Conservation (phyloP, 1,284 basidiomycete genomes). For the Ustilago shanxiensis region DNA sequence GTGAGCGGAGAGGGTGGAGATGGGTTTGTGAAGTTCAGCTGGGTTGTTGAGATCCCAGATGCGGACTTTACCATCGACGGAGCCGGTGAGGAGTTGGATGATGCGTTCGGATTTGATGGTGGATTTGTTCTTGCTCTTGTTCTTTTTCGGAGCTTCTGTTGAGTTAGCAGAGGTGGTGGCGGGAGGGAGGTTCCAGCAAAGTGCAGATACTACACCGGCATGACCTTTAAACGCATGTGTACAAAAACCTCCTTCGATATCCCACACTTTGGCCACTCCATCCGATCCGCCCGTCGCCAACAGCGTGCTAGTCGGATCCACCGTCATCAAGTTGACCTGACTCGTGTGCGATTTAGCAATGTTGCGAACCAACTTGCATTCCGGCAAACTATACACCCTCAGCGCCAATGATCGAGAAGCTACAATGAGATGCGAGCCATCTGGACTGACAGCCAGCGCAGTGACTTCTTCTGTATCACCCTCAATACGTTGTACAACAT, state of each 20-base stretch:
- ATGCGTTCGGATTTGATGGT: constrained; percentile 56
- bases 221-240: constrained; percentile 93
- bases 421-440: constrained; percentile 71
- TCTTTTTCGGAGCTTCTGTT: not conserved
- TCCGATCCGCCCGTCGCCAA: constrained; percentile 96
- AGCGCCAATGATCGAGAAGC: constrained; percentile 73
- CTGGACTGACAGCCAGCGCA: constrained; percentile 70
- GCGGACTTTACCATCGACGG: constrained; percentile 73
- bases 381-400: constrained; percentile 72
- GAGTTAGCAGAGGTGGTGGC: constrained; percentile 63
- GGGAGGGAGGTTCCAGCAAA: constrained; percentile 83
- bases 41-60: constrained; percentile 65
- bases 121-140: constrained; percentile 28
- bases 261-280: constrained; percentile 97
- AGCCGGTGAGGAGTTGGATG: constrained; percentile 88
- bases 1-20: constrained; percentile 56
- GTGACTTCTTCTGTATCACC: constrained; percentile 73
- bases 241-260: constrained; percentile 85
- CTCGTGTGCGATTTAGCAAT: constrained; percentile 88
- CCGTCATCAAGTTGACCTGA: constrained; percentile 83
- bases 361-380: constrained; percentile 75
- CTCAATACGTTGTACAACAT: constrained; percentile 73
- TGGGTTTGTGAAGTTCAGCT: constrained; percentile 49
- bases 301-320: constrained; percentile 88
- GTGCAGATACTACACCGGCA: constrained; percentile 94